Conservation (phyloP, 2,329 filamentous ascomycete genomes). For the Cordyceps tenuipes region DNA sequence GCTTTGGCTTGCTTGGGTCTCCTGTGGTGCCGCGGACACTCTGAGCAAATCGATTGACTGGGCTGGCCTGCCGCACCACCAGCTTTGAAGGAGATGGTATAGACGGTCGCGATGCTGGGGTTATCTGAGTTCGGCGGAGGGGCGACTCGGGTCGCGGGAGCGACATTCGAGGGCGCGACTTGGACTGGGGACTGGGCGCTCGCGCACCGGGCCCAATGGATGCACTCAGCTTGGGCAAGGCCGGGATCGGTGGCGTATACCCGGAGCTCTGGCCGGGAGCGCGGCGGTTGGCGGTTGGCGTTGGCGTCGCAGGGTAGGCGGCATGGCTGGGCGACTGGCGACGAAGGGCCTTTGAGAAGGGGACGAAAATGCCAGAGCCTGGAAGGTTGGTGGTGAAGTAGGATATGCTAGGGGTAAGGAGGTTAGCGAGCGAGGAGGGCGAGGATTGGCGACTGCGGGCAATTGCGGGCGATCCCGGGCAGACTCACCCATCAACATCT, state of each 20-base stretch:
- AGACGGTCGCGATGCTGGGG: slow-evolving; percentile 48
- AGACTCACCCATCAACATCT: slow-evolving; percentile 79
- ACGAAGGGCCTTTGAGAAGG: slow-evolving; percentile 69
- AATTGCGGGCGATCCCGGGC: slow-evolving; percentile 10
- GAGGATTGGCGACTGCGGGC: background rate
- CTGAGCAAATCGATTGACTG: slow-evolving; percentile 52
- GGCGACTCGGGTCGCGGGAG: slow-evolving; percentile 86
- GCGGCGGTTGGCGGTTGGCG: slow-evolving; percentile 48
- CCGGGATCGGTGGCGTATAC: slow-evolving; percentile 56
- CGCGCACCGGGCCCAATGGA: slow-evolving; percentile 66
- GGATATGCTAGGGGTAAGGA: slow-evolving; percentile 37
- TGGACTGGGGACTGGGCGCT: slow-evolving; percentile 63
- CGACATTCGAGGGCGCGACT: slow-evolving; percentile 60
- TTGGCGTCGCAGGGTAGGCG: slow-evolving; percentile 57
- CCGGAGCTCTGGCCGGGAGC: slow-evolving; percentile 48
- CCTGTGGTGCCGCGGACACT: slow-evolving; percentile 54
- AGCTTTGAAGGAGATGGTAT: slow-evolving; percentile 41
- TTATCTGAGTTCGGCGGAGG: slow-evolving; percentile 58
- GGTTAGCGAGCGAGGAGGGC: slow-evolving; percentile 11
- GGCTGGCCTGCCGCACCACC: slow-evolving; percentile 28
- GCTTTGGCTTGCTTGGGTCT: slow-evolving; percentile 48
- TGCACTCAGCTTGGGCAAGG: slow-evolving; percentile 74
- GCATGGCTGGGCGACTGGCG: slow-evolving; percentile 44
- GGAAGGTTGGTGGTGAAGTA: slow-evolving; percentile 77
- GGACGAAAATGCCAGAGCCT: slow-evolving; percentile 89